Evolutionary conservation across 495 filamentous ascomycete species (phyloP), one percentile per base, ranked within the genome.

Genomic region (Aspergillus nidulans): DNA sequence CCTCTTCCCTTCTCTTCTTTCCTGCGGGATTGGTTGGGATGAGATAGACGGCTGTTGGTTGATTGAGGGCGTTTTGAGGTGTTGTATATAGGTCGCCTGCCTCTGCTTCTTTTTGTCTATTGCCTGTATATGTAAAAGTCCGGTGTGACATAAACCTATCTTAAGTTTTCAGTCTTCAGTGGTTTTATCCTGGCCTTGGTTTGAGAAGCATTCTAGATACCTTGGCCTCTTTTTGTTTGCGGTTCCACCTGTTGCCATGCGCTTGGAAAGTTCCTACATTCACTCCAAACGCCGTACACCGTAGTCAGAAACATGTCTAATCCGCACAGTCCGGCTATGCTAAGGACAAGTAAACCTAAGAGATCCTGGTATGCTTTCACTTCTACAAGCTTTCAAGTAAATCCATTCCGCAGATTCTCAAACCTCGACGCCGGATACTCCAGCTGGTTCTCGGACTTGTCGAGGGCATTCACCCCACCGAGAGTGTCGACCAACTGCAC

Each of bases 341-440:
- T 30, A n/a, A n/a, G n/a, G n/a, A n/a, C n/a, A n/a, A n/a, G n/a
- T n/a, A n/a, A n/a, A n/a, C n/a, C n/a, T n/a, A n/a, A n/a, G n/a
- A 30, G 9, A 45, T 25, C 4, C 6, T 25, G 6, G 15, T 25
- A 21, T 41, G n/a, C n/a, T n/a, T n/a, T n/a, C n/a, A n/a, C 7
- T 45, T 39, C 36, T 8, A 16, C 12, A 12, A 9, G 1, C 3
- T 25, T 19, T 45, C 23, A 36, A 12, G 32, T 21, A 23, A 71
- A 66, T 1, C 68, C 66, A 25, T 58, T 59, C 36, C 54, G 63
- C 53, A 72, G 36, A 54, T 74, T 72, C n/a, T 57, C 55, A 32
- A 71, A 74, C 28, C 52, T 23, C 18, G 71, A 74, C 8, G 50
- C 58, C 19, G 66, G 66, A 38, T 72, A 74, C 52, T 58, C 55